phyloP scores from a whole-genome alignment of 345 rosid species.

The Jatropha curcas region DNA sequence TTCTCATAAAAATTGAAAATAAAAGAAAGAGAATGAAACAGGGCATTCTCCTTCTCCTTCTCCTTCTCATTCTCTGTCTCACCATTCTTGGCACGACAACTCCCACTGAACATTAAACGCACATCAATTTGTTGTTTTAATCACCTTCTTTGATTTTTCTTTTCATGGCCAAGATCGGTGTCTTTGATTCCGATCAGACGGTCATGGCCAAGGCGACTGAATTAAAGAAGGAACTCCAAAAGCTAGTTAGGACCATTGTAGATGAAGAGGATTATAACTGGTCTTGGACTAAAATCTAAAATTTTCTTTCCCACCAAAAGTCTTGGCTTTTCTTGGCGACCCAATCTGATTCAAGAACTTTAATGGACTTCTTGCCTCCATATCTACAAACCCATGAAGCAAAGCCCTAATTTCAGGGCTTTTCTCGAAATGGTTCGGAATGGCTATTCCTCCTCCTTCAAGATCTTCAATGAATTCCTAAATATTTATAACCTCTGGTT shows the following conservation, averaged over 20 bases:
- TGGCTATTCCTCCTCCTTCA: slow-evolving; percentile 50
- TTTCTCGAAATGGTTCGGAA: slow-evolving; percentile 29
- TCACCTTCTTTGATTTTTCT: not conserved
- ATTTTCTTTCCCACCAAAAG: not conserved
- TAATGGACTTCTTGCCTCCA: not conserved
- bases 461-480: slow-evolving; percentile 91
- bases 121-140: not conserved
- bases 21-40: slow-evolving; percentile 24
- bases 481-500: slow-evolving; percentile 60
- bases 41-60: slow-evolving; percentile 22
- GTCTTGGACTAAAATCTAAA: slow-evolving; percentile 44
- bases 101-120: not conserved
- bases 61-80: slow-evolving; percentile 23
- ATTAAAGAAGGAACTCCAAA: slow-evolving; percentile 70
- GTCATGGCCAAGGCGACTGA: slow-evolving; percentile 57
- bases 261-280: slow-evolving; percentile 65
- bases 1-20: slow-evolving; percentile 40
- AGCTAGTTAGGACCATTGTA: slow-evolving; percentile 56
- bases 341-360: not conserved
- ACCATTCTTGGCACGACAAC: not conserved
- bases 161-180: slow-evolving; percentile 32
- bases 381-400: slow-evolving; percentile 13
- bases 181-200: slow-evolving; percentile 62
- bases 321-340: not conserved
- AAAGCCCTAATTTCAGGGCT: slow-evolving; percentile 54